phyloP scores from a whole-genome alignment of 2,329 filamentous ascomycete species.

The Clonostachys rosea region DNA sequence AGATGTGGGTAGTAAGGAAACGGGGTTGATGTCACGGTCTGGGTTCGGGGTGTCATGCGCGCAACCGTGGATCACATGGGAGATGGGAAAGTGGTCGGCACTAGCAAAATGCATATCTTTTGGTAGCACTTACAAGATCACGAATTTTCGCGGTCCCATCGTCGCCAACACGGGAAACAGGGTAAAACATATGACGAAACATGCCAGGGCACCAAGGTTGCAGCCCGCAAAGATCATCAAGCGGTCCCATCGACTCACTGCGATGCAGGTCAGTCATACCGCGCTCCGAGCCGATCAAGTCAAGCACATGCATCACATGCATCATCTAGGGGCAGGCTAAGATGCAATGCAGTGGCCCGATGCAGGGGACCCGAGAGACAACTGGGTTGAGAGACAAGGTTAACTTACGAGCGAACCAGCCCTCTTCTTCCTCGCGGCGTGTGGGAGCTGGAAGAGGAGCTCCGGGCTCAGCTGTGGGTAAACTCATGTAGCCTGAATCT shows the following conservation, averaged over 20 bases:
- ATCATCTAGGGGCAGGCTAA: conserved; percentile 25
- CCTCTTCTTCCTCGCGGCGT: conserved; percentile 90
- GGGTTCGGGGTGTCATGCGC: conserved; percentile 2
- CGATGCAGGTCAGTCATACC: conserved; percentile 20
- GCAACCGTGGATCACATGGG: conserved; percentile 3
- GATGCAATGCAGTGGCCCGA: conserved; percentile 34
- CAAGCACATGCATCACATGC: conserved; percentile 29
- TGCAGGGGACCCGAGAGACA: conserved; percentile 26
- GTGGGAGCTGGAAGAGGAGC: conserved; percentile 81
- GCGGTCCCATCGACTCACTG: conserved; percentile 97
- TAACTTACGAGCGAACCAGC: conserved; percentile 88
- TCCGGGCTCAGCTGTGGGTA: conserved; percentile 82
- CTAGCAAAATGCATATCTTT: conserved; percentile 8
- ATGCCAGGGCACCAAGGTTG: conserved; percentile 82
- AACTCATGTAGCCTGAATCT: conserved; percentile 79
- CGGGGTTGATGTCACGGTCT: conserved; percentile 3
- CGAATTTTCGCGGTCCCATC: conserved; percentile 86
- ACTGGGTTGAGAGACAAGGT: conserved; percentile 13
- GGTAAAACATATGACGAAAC: conserved; percentile 91
- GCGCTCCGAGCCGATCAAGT: not conserved
- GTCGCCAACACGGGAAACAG: conserved; percentile 75
- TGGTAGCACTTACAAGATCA: conserved; percentile 76
- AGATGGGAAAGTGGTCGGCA: conserved; percentile 2
- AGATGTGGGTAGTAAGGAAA: not conserved
- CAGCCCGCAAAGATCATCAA: conserved; percentile 88